phyloP scores from a whole-genome alignment of 2,329 filamentous ascomycete species.

The Paraphaeosphaeria minitans region DNA sequence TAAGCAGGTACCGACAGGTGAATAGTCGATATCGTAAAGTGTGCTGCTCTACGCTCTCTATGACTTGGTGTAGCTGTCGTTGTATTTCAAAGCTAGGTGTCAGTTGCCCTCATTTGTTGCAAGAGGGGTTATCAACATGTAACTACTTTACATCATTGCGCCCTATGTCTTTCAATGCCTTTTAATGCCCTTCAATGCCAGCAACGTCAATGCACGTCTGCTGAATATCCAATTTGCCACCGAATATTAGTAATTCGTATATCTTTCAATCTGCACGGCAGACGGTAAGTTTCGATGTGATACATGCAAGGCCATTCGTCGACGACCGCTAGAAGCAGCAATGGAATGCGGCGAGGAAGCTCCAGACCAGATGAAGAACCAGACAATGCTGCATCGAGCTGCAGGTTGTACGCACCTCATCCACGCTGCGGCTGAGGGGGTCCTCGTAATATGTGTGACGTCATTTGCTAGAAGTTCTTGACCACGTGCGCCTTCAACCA shows the following conservation, averaged over 20 bases:
- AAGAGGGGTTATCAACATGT: neutral
- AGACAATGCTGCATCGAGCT: neutral
- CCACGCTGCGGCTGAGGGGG: neutral
- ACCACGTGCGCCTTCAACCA: too few relatives aligned
- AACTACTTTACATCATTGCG: conserved; percentile 5
- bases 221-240: neutral
- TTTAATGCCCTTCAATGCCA: neutral
- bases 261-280: neutral
- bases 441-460: neutral
- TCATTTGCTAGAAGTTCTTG: neutral
- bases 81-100: conserved; percentile 3
- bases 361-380: neutral
- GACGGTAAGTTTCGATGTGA: neutral
- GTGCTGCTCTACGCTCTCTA: neutral
- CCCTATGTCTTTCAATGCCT: neutral
- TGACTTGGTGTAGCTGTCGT: neutral
- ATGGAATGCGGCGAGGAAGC: neutral
- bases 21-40: neutral
- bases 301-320: neutral
- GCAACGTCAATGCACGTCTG: neutral
- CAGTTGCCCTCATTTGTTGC: neutral
- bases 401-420: neutral
- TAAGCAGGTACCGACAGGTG: neutral
- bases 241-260: neutral
- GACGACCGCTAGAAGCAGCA: neutral